Evolutionary conservation across 2,329 filamentous ascomycete genomes (phyloP).

Genomic region (Cordyceps cateniannulata): DNA sequence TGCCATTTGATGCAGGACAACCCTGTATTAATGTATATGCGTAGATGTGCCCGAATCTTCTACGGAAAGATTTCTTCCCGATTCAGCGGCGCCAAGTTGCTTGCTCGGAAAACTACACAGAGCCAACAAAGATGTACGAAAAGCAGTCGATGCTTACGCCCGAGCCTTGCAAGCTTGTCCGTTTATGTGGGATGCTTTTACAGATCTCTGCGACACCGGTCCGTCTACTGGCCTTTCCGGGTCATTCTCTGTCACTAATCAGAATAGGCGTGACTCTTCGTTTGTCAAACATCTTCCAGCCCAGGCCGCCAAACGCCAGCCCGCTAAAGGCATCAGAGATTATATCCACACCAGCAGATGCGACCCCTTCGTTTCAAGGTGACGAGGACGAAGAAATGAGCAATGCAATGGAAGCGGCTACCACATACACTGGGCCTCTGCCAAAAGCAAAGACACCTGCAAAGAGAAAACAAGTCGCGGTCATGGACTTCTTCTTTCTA

Average conservation of each 20-base stretch:
- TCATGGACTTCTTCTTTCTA: too few species aligned
- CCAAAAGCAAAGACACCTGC: not conserved
- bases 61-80: not conserved
- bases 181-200: constrained; percentile 1
- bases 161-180: not conserved
- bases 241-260: not conserved
- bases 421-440: not conserved
- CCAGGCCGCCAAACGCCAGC: not conserved
- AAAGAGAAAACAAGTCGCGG: not conserved
- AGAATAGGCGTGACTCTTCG: not conserved
- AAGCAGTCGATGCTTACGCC: not conserved
- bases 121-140: not conserved
- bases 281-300: not conserved
- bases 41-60: not conserved
- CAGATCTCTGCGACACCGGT: not conserved
- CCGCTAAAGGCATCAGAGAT: not conserved
- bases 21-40: not conserved
- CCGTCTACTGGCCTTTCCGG: not conserved
- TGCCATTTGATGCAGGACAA: too few species aligned
- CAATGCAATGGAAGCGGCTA: too few species aligned
- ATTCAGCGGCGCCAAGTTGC: not conserved
- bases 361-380: not conserved
- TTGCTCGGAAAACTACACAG: not conserved
- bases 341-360: not conserved
- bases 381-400: not conserved